Conservation (phyloP, 139 green algal genomes). For the Volvox africanus region DNA sequence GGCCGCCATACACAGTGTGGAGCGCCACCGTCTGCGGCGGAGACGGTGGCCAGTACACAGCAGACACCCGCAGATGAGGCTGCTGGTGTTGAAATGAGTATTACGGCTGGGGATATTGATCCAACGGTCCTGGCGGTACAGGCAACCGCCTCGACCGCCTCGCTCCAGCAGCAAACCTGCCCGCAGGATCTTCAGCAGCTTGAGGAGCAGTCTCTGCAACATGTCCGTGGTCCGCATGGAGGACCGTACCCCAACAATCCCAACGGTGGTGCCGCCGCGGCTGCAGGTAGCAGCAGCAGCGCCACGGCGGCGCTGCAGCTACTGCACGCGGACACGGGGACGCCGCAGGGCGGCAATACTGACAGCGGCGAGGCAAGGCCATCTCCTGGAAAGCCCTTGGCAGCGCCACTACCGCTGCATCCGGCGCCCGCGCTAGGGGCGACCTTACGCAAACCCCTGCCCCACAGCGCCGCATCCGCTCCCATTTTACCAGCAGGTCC, state of each 20-base stretch:
- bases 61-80: neutral
- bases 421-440: too few relatives aligned
- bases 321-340: neutral
- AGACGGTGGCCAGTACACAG: neutral
- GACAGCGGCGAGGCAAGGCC: neutral
- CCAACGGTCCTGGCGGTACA: too few relatives aligned
- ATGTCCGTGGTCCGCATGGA: too few relatives aligned
- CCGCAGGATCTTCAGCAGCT: too few relatives aligned
- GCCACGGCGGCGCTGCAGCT: neutral
- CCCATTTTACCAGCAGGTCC: neutral
- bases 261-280: neutral
- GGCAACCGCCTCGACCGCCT: too few relatives aligned
- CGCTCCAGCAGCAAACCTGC: too few relatives aligned
- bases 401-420: neutral
- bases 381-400: neutral
- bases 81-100: too few relatives aligned
- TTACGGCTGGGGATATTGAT: too few relatives aligned
- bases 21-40: neutral
- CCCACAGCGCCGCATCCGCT: slow-evolving; percentile 5
- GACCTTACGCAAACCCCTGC: neutral
- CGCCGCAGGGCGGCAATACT: neutral
- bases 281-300: neutral
- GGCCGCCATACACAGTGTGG: neutral
- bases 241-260: neutral
- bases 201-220: too few relatives aligned